A percentile compares a stretch with the other conserved stretches of the same genome.
These are phyloP conservation scores for Annulohypoxylon nitens DNA, from an alignment of 495 filamentous ascomycete genomes.

Conservation along the genomic window DNA sequence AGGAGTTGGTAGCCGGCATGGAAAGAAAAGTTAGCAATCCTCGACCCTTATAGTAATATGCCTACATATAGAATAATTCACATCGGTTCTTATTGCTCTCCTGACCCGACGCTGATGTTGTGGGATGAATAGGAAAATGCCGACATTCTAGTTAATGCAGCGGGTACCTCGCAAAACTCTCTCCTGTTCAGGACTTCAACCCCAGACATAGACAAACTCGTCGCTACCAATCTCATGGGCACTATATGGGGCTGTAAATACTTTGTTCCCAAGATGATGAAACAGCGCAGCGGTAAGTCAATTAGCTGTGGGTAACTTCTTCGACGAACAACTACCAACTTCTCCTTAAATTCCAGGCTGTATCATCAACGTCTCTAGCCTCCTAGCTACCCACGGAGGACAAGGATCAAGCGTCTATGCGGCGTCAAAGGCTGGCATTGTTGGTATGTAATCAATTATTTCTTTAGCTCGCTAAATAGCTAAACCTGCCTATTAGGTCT, in stretches of 20 bases:
- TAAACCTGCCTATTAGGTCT: constrained; percentile 59
- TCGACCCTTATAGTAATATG: not conserved
- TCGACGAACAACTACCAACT: not conserved
- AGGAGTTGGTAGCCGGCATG: constrained; percentile 10
- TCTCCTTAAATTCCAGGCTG: constrained; percentile 57
- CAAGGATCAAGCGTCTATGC: constrained; percentile 78
- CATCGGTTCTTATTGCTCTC: constrained; percentile 19
- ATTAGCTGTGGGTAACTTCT: not conserved
- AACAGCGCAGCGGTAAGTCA: constrained; percentile 49
- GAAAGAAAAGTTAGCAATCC: constrained; percentile 30
- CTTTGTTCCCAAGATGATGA: constrained; percentile 67
- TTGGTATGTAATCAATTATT: constrained; percentile 62
- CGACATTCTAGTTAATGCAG: constrained; percentile 83
- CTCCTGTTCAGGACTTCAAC: constrained; percentile 65
- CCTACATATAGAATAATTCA: not conserved
- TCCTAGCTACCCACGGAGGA: constrained; percentile 74
- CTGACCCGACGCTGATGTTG: constrained; percentile 2
- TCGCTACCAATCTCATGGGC: constrained; percentile 78
- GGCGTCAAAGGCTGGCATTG: constrained; percentile 81
- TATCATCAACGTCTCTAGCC: constrained; percentile 85
- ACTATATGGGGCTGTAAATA: constrained; percentile 74
- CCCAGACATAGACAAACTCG: constrained; percentile 59
- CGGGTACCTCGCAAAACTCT: constrained; percentile 73
- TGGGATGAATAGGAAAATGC: constrained; percentile 9
- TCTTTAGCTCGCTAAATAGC: constrained; percentile 20